These are phyloP conservation scores for Euphorbia lathyris DNA, from an alignment of 345 rosid species.

Conservation along the genomic window DNA sequence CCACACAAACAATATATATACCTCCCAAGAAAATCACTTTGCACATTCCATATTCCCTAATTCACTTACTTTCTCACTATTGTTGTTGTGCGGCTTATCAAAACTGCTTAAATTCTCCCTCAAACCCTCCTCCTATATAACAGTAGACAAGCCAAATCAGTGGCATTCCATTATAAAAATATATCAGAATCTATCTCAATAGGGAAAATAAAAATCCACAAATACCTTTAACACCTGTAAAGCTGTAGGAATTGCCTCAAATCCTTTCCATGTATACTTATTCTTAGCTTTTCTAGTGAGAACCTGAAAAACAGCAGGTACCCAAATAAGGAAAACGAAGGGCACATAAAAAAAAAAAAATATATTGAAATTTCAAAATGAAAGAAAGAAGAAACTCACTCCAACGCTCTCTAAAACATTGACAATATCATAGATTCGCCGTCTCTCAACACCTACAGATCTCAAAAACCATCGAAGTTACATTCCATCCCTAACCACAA, in stretches of 20 bases:
- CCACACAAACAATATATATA: not conserved
- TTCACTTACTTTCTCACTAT: conserved; percentile 50
- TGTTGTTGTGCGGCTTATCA: conserved; percentile 27
- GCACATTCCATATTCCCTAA: not conserved
- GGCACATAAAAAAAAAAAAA: not conserved
- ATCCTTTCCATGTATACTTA: conserved; percentile 82
- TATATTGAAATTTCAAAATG: not conserved
- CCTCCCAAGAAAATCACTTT: not conserved
- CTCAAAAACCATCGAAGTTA: not conserved
- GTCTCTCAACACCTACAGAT: conserved; percentile 30
- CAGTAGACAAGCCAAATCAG: conserved; percentile 15
- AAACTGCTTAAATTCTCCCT: conserved; percentile 41
- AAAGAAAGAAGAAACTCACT: conserved; percentile 12
- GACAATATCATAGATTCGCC: conserved; percentile 36
- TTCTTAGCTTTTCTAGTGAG: conserved; percentile 44
- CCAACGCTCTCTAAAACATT: conserved; percentile 36
- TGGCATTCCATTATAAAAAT: not conserved
- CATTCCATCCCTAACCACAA: not conserved
- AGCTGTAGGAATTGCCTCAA: conserved; percentile 61
- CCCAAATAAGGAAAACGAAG: not conserved
- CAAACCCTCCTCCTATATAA: conserved; percentile 56
- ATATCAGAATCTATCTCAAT: not conserved
- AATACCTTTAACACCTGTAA: conserved; percentile 56
- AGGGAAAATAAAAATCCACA: not conserved
- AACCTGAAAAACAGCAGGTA: conserved; percentile 17